These are phyloP conservation scores for Rosa multiflora DNA, from an alignment of 306 rosid species.

Conservation along the genomic window DNA sequence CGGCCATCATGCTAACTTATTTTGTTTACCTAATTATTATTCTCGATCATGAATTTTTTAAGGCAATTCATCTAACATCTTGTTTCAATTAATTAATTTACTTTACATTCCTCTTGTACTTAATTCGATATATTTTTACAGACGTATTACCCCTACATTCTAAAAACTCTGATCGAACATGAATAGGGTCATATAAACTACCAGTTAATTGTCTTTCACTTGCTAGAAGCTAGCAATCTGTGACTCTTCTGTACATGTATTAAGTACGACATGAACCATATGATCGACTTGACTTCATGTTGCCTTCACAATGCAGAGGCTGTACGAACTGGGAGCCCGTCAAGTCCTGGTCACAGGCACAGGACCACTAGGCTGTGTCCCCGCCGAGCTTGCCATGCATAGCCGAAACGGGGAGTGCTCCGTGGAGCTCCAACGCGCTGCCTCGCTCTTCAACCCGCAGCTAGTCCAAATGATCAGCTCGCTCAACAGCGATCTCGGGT, in stretches of 20 bases:
- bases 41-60: no score
- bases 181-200: no score
- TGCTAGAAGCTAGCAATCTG: not conserved
- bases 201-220: not conserved
- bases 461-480: constrained; percentile 40
- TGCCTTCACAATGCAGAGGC: constrained; percentile 39
- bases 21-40: no score
- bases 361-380: constrained; percentile 80
- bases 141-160: no score
- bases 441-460: constrained; percentile 62
- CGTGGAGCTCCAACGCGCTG: constrained; percentile 63
- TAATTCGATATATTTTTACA: not conserved
- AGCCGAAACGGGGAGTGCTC: constrained; percentile 54
- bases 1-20: no score
- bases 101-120: no score
- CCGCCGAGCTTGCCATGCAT: constrained; percentile 60
- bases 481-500: constrained; percentile 48
- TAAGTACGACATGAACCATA: not conserved
- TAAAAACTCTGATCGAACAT: no score
- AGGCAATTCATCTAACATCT: no score
- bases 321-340: constrained; percentile 59
- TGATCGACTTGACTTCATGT: not conserved
- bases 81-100: no score
- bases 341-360: constrained; percentile 69
- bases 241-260: not conserved